A percentile compares a stretch with the other conserved stretches of the same genome.
Conservation (phyloP, 805 yeast genomes). For the Wickerhamomyces bovis region DNA sequence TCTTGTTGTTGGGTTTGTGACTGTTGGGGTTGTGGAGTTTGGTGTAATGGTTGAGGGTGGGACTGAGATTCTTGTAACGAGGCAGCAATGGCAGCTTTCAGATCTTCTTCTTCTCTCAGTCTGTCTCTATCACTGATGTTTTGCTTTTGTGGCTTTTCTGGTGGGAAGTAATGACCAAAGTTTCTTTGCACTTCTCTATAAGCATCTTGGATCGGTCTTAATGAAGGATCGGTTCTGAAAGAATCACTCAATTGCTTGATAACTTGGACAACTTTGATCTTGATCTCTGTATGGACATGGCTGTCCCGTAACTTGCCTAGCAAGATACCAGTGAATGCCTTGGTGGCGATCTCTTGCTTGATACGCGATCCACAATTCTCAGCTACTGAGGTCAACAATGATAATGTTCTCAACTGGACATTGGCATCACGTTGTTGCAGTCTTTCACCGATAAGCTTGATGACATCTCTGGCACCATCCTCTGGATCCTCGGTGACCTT, state of each 20-base stretch:
- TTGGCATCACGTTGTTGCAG: conserved; percentile 54
- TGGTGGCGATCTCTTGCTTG: conserved; percentile 56
- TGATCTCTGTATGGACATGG: conserved; percentile 60
- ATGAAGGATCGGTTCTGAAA: conserved; percentile 69
- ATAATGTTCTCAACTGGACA: conserved; percentile 52
- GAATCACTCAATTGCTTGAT: conserved; percentile 59
- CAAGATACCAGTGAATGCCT: conserved; percentile 43
- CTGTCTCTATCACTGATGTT: conserved; percentile 40
- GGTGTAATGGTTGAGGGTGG: conserved; percentile 1
- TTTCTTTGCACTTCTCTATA: conserved; percentile 40
- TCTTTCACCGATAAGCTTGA: conserved; percentile 41
- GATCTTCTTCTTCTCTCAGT: conserved; percentile 67
- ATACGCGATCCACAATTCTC: conserved; percentile 73
- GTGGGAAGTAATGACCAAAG: conserved; percentile 36
- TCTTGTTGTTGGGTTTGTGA: conserved; percentile 15
- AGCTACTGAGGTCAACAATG: conserved; percentile 54
- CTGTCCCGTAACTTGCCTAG: conserved; percentile 44
- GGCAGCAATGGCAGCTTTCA: conserved; percentile 67
- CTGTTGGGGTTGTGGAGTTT: conserved; percentile 14
- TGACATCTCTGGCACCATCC: conserved; percentile 39
- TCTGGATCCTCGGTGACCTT: conserved; percentile 56
- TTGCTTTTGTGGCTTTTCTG: conserved; percentile 55
- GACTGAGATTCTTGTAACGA: conserved; percentile 39
- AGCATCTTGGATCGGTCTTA: conserved; percentile 62
- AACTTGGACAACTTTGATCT: conserved; percentile 57